These are phyloP conservation scores for Dactylonectria macrodidyma DNA, from an alignment of 2,329 filamentous ascomycete species.

Conservation along the genomic window DNA sequence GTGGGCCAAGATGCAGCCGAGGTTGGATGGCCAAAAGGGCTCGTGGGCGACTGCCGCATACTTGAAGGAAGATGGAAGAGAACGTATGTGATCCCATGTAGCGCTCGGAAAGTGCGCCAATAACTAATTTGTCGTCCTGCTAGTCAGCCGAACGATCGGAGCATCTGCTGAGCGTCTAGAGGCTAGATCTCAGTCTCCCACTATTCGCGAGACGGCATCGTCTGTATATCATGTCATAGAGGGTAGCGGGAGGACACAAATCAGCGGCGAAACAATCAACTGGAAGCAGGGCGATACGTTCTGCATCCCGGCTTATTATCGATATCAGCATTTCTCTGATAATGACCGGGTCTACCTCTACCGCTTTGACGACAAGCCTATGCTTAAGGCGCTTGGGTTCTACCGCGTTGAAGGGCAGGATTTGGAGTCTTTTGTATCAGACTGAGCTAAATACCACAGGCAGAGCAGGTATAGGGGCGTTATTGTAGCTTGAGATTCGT, in stretches of 20 bases:
- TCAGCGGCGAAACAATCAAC: conserved; percentile 54
- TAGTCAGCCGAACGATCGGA: conserved; percentile 58
- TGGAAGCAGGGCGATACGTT: conserved; percentile 70
- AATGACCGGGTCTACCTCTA: conserved; percentile 62
- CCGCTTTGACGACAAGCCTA: conserved; percentile 68
- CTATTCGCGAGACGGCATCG: conserved; percentile 64
- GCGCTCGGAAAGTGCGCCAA: too few species aligned
- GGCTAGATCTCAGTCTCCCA: conserved; percentile 53
- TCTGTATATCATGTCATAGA: conserved; percentile 68
- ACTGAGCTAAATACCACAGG: conserved; percentile 1
- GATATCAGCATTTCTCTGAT: conserved; percentile 62
- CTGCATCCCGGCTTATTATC: conserved; percentile 67
- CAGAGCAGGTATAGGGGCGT: too few species aligned
- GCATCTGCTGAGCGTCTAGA: conserved; percentile 62
- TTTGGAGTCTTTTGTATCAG: conserved; percentile 33
- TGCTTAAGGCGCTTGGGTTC: conserved; percentile 66
- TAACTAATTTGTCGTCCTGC: too few species aligned
- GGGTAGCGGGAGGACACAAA: conserved; percentile 59
- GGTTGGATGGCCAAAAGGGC: conserved; percentile 53
- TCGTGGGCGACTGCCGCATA: conserved; percentile 52
- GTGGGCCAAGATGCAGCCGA: conserved; percentile 61
- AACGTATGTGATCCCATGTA: conserved; percentile 42
- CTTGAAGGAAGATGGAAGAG: conserved; percentile 48
- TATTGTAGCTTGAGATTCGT: too few species aligned
- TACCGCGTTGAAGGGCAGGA: conserved; percentile 46